A percentile compares a stretch with the other conserved stretches of the same genome.
Evolutionary conservation across 2,329 filamentous ascomycete species (phyloP).

Genomic region (Penicillium glabrum): DNA sequence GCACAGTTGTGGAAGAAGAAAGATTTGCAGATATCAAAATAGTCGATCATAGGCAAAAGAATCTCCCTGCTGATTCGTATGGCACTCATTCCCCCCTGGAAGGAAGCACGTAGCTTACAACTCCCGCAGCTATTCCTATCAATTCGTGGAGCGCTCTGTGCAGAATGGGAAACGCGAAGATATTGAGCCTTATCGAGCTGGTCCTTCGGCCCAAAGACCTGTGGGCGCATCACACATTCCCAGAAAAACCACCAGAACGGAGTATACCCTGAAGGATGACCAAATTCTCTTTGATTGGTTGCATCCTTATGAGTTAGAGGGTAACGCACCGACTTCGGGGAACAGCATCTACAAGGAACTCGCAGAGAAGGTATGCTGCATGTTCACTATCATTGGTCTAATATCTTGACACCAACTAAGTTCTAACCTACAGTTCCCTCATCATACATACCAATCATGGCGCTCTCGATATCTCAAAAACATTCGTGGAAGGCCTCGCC

Average conservation of each 20-base stretch:
- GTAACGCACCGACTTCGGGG: conserved; percentile 35
- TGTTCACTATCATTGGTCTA: neutral
- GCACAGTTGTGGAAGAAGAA: conserved; percentile 53
- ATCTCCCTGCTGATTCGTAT: conserved; percentile 51
- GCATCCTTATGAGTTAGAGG: conserved; percentile 32
- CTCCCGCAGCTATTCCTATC: conserved; percentile 52
- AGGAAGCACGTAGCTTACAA: conserved; percentile 1
- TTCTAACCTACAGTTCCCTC: conserved; percentile 34
- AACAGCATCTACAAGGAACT: conserved; percentile 49
- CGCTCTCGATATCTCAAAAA: conserved; percentile 48
- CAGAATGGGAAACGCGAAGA: conserved; percentile 49
- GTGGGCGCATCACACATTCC: conserved; percentile 43
- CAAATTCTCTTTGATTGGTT: conserved; percentile 47
- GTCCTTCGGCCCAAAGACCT: conserved; percentile 46
- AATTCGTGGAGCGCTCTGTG: conserved; percentile 58
- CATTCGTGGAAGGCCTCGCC: conserved; percentile 37
- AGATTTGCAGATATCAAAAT: conserved; percentile 59
- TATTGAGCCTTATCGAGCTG: conserved; percentile 49
- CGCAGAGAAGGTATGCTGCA: conserved; percentile 34
- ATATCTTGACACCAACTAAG: conserved; percentile 1
- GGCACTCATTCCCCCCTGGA: conserved; percentile 13
- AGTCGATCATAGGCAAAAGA: conserved; percentile 56
- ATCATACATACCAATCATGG: conserved; percentile 52
- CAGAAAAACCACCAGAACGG: conserved; percentile 29
- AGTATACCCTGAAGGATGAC: conserved; percentile 47